These are phyloP conservation scores for Russula sp. DNA, from an alignment of 768 basidiomycete genomes.

Conservation along the genomic window DNA sequence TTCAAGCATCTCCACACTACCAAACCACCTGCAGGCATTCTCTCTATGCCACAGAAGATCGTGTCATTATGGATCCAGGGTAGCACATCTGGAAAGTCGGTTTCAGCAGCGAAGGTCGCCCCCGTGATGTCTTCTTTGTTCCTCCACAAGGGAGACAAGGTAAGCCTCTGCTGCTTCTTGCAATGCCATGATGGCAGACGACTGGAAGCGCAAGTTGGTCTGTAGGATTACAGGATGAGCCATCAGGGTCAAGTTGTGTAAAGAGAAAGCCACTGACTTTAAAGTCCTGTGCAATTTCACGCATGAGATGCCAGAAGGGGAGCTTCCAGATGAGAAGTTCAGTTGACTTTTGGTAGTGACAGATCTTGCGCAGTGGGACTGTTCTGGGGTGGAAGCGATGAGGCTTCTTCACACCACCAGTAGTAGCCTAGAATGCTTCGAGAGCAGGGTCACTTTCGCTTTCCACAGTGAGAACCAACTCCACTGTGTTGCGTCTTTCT, in stretches of 20 bases:
- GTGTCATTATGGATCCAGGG: slow-evolving; percentile 91
- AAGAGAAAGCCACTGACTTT: slow-evolving; percentile 33
- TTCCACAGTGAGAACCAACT: too few species aligned
- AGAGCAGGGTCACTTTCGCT: too few species aligned
- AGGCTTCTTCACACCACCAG: slow-evolving; percentile 63
- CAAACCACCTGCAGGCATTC: slow-evolving; percentile 83
- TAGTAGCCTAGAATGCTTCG: slow-evolving; percentile 33
- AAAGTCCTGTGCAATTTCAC: slow-evolving; percentile 61
- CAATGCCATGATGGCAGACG: slow-evolving; percentile 52
- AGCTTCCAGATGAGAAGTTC: slow-evolving; percentile 41
- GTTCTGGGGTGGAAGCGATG: slow-evolving; percentile 35
- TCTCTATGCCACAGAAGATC: slow-evolving; percentile 93
- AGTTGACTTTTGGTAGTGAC: slow-evolving; percentile 36
- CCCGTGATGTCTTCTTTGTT: slow-evolving; percentile 76
- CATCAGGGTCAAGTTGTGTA: neutral
- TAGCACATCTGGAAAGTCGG: slow-evolving; percentile 95
- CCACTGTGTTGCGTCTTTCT: too few species aligned
- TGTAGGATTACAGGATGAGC: slow-evolving; percentile 17
- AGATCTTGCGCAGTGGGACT: slow-evolving; percentile 34
- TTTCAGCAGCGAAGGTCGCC: slow-evolving; percentile 91
- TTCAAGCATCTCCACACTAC: slow-evolving; percentile 78
- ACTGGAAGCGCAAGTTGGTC: slow-evolving; percentile 58
- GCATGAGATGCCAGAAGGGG: slow-evolving; percentile 58
- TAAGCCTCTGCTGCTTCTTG: slow-evolving; percentile 51
- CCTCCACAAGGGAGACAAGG: slow-evolving; percentile 35